A percentile compares a stretch with the other conserved stretches of the same genome.
These are phyloP conservation scores for Fusarium papillatum DNA, from an alignment of 2,329 filamentous ascomycete species.

Conservation along the genomic window DNA sequence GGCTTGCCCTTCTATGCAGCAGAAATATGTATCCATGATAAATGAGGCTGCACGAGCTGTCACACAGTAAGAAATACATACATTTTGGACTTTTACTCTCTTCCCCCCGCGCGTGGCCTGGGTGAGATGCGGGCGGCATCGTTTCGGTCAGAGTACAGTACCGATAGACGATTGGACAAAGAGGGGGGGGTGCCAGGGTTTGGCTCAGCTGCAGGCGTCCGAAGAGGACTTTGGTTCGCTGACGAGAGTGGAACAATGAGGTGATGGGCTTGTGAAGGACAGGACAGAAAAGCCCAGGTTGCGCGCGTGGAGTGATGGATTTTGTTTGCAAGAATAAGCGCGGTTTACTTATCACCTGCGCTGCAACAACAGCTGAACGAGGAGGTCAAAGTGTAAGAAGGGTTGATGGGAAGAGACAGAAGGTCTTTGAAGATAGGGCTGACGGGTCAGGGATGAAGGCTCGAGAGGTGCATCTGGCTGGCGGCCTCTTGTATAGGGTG, in stretches of 20 bases:
- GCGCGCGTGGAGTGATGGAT: not conserved
- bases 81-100: not conserved
- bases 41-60: constrained; percentile 37
- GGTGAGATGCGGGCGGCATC: constrained; percentile 19
- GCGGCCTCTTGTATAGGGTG: not conserved
- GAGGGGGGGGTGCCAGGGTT: not conserved
- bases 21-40: constrained; percentile 12
- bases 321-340: constrained; percentile 4
- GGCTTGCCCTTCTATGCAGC: constrained; percentile 23
- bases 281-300: not conserved
- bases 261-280: constrained; percentile 18
- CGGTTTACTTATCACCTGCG: not conserved
- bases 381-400: not conserved
- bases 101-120: constrained; percentile 21
- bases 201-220: constrained; percentile 26
- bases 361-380: not conserved
- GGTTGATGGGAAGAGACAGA: constrained; percentile 9
- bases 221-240: constrained; percentile 18
- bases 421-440: constrained; percentile 17
- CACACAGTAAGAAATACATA: constrained; percentile 13
- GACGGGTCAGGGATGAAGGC: constrained; percentile 26
- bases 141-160: constrained; percentile 25
- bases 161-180: not conserved
- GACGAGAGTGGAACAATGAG: constrained; percentile 20
- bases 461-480: constrained; percentile 22